Conservation (phyloP, 2,329 filamentous ascomycete genomes). For the Lachnellula occidentalis region DNA sequence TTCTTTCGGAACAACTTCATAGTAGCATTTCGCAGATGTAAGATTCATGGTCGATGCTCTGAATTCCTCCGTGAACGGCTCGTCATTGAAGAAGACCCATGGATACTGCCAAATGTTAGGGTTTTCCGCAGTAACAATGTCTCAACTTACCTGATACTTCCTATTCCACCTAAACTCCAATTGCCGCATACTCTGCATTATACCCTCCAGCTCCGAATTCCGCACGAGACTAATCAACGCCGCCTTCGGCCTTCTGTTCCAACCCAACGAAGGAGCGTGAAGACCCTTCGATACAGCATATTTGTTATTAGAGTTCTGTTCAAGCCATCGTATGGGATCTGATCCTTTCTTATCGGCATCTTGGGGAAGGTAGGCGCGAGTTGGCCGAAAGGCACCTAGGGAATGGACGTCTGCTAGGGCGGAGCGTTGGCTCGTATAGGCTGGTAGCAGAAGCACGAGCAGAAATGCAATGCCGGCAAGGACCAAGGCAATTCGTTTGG, state of each 20-base stretch:
- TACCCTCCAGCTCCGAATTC: conserved; percentile 62
- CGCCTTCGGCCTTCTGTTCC: conserved; percentile 31
- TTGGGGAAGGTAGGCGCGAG: conserved; percentile 1
- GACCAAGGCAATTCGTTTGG: neutral
- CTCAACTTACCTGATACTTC: conserved; percentile 39
- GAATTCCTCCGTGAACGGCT: conserved; percentile 72
- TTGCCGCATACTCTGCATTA: conserved; percentile 66
- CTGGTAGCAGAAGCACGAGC: conserved; percentile 3
- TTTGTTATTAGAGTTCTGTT: conserved; percentile 32
- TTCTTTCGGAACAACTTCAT: conserved; percentile 71
- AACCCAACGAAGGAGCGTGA: neutral
- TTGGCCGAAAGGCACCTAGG: conserved; percentile 6
- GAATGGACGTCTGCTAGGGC: neutral
- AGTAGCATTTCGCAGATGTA: conserved; percentile 66
- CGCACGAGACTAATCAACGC: conserved; percentile 62
- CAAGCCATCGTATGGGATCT: conserved; percentile 31
- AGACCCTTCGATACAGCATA: conserved; percentile 20
- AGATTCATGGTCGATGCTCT: conserved; percentile 60
- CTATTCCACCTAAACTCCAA: conserved; percentile 73
- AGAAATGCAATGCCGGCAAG: neutral
- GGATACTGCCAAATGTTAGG: conserved; percentile 54
- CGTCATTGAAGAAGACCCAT: conserved; percentile 84
- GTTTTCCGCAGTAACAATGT: neutral
- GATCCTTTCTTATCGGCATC: conserved; percentile 9
- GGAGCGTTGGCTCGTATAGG: neutral